Percentiles rank a stretch among this genome's conserved stretches.
Conservation (phyloP, 208 protist species). For the Trypanosoma congolense region DNA sequence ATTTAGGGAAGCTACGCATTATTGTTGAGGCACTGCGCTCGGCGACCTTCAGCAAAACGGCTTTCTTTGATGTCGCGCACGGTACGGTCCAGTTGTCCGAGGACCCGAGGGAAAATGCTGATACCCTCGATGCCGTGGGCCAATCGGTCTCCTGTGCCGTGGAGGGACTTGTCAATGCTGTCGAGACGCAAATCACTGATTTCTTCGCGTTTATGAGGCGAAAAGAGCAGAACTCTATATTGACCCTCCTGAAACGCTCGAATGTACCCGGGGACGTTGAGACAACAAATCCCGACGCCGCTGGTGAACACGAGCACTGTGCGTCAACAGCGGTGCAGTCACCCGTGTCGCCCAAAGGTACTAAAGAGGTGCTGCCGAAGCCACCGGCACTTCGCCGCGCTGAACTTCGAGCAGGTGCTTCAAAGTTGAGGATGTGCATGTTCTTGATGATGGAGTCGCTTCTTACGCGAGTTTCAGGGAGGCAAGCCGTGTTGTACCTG, state of each 20-base stretch:
- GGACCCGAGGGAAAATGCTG: conserved; percentile 9
- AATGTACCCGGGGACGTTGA: conserved; percentile 23
- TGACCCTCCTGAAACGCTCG: conserved; percentile 9
- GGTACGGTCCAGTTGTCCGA: neutral
- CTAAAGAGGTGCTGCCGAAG: neutral
- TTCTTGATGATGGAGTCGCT: conserved; percentile 61
- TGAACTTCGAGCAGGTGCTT: conserved; percentile 28
- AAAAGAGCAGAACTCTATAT: conserved; percentile 28
- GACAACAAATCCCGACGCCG: neutral
- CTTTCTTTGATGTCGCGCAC: neutral
- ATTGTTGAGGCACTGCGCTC: neutral
- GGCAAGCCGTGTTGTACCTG: conserved; percentile 61
- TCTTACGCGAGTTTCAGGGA: conserved; percentile 36
- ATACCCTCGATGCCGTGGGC: conserved; percentile 33
- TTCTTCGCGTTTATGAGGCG: conserved; percentile 60
- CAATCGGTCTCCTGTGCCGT: conserved; percentile 19
- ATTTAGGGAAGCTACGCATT: neutral
- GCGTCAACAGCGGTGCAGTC: neutral
- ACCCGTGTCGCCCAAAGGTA: no score
- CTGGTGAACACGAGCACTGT: neutral
- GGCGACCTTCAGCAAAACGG: neutral
- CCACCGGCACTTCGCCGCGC: neutral
- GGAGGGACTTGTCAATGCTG: conserved; percentile 21
- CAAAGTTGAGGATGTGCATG: conserved; percentile 54
- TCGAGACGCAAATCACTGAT: conserved; percentile 45